Conservation (phyloP, 1,139 yeast genomes). For the Zygosaccharomyces pseudobailii region DNA sequence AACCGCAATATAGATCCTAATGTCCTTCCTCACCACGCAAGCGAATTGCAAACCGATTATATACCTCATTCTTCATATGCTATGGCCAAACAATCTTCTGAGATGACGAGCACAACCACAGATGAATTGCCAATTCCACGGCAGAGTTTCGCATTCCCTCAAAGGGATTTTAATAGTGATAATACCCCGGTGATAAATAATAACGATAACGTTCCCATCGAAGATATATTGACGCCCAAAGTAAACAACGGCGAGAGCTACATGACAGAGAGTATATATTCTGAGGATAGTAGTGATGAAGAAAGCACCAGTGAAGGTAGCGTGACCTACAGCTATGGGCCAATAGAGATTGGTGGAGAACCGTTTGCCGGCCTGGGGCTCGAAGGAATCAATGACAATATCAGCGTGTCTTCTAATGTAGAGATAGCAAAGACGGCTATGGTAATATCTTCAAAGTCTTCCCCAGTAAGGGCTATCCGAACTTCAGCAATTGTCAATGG, state of each 20-base stretch:
- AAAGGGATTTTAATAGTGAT: not conserved
- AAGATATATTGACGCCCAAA: not conserved
- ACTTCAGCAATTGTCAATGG: constrained; percentile 17
- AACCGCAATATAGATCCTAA: not conserved
- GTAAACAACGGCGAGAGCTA: not conserved
- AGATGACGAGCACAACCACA: not conserved
- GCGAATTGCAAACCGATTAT: not conserved
- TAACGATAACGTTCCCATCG: not conserved
- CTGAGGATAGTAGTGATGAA: not conserved
- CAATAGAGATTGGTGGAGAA: not conserved
- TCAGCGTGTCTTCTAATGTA: constrained; percentile 5
- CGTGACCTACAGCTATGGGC: not conserved
- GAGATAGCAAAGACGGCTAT: constrained; percentile 6
- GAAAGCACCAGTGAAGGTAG: not conserved
- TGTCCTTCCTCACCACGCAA: not conserved
- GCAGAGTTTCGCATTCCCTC: not conserved
- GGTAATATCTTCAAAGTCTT: constrained; percentile 7
- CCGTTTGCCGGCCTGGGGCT: constrained; percentile 12
- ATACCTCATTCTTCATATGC: not conserved
- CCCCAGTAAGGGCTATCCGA: constrained; percentile 20
- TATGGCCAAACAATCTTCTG: not conserved
- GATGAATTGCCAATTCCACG: not conserved
- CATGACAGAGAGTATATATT: not conserved
- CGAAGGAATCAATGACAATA: not conserved
- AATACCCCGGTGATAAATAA: not conserved